Conservation (phyloP, 176 grass and related monocot genomes). For the Dendrocalamus sinicus region DNA sequence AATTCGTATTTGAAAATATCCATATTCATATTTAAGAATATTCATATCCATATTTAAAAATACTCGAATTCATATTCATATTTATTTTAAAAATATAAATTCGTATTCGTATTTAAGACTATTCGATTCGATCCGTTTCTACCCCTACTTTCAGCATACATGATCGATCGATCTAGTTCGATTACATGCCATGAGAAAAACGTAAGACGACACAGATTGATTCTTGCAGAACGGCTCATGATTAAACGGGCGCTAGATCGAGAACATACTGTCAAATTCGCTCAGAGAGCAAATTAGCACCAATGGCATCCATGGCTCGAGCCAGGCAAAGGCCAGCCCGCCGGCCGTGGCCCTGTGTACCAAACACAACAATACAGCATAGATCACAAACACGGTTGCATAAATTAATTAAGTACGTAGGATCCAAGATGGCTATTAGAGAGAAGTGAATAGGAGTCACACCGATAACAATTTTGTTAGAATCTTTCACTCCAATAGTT, state of each 20-base stretch:
- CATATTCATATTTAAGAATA: too few relatives aligned
- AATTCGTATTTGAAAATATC: too few relatives aligned
- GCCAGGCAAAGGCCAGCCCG: neutral
- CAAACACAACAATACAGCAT: slow-evolving; percentile 24
- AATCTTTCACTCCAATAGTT: too few relatives aligned
- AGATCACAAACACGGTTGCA: neutral
- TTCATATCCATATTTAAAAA: too few relatives aligned
- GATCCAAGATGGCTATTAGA: too few relatives aligned
- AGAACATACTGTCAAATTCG: slow-evolving; percentile 11
- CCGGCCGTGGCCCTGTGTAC: neutral
- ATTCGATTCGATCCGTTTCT: too few relatives aligned
- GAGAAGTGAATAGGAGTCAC: too few relatives aligned
- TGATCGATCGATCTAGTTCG: neutral
- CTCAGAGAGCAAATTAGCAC: neutral
- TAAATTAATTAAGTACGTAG: neutral
- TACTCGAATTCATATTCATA: too few relatives aligned
- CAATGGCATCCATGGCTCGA: neutral
- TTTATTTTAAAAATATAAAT: too few relatives aligned
- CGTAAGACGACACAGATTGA: neutral
- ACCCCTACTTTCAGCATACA: neutral
- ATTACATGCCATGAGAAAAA: neutral
- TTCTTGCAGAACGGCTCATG: neutral
- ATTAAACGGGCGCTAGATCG: neutral
- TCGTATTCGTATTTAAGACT: too few relatives aligned
- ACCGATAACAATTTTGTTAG: too few relatives aligned